Evolutionary conservation across 2,329 filamentous ascomycete species (phyloP), one percentile per base, ranked within the genome.

Genomic region (Acrocalymma vagum): DNA sequence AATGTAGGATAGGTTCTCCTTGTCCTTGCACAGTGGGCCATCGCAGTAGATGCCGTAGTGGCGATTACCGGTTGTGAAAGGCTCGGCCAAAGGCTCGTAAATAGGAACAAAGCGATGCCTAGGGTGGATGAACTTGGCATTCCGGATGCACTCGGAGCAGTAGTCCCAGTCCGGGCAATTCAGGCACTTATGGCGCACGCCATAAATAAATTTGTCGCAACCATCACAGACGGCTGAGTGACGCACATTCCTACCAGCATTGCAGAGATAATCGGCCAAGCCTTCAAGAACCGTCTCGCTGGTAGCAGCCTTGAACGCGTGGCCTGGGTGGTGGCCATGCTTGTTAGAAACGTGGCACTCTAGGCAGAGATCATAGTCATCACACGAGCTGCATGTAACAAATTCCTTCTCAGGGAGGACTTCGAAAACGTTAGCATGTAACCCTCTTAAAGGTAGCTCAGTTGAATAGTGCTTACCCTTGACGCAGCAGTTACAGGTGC

Each of bases 111-210:
- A 97, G 54, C 92, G 88, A 71, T 99, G 94, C 40, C 81, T 79
- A 13, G 89, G 84, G 68, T 99, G 95, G 33, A 81, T 83, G 58
- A 83, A 79, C 45, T 73, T 71, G 29, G 89, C 86, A 53, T 79
- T 82, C 58, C 78, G 73, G 43, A 90, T 71, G 72, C 95, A 99
- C 7, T 82, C 77, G 16, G 81, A 79, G 77, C 94, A 99, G 74
- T 89, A 97, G 64, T 99, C 94, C 88, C 90, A 99, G 71, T 99
- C 94, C 28, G 95, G 94, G 77, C 94, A 99, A 67, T 90, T 86
- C 52, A 97, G 79, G 70, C 94, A 99, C 80, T 99, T 99, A 82
- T 97, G 87, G 57, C 94, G 93, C 42, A 96, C 80, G 58, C 94
- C 95, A 57, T 81, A 79, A 61, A 99, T 94, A 69, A 84, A 85